A percentile compares a stretch with the other conserved stretches of the same genome.
phyloP scores from a whole-genome alignment of 495 filamentous ascomycete genomes.

The Talaromyces trachyspermus region DNA sequence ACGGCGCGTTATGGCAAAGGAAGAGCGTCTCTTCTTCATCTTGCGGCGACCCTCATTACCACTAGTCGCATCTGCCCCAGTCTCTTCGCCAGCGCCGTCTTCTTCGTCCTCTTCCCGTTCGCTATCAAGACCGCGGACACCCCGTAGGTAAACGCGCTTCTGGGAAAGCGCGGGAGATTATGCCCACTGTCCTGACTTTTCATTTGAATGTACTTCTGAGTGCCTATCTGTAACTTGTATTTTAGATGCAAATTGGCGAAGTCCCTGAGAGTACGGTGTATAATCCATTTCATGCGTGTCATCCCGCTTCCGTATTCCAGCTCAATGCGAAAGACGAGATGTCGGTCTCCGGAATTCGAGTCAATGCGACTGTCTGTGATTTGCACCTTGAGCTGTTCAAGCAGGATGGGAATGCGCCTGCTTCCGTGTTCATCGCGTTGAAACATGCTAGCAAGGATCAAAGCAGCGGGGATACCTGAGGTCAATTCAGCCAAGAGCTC shows the following conservation, averaged over 20 bases:
- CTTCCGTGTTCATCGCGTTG: slow-evolving; percentile 95
- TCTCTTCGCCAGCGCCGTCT: slow-evolving; percentile 48
- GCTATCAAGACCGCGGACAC: slow-evolving; percentile 68
- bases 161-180: slow-evolving; percentile 76
- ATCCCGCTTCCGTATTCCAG: slow-evolving; percentile 94
- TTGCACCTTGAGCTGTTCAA: slow-evolving; percentile 89
- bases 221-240: slow-evolving; percentile 77
- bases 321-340: slow-evolving; percentile 83
- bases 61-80: slow-evolving; percentile 49
- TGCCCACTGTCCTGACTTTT: slow-evolving; percentile 45
- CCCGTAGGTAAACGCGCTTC: slow-evolving; percentile 79
- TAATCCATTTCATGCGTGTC: slow-evolving; percentile 95
- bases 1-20: slow-evolving; percentile 43
- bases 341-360: slow-evolving; percentile 60
- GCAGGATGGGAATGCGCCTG: slow-evolving; percentile 84
- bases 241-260: slow-evolving; percentile 89
- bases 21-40: slow-evolving; percentile 61
- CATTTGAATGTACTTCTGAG: slow-evolving; percentile 69
- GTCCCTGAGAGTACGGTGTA: slow-evolving; percentile 77
- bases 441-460: slow-evolving; percentile 94
- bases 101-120: slow-evolving; percentile 82
- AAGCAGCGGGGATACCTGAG: slow-evolving; percentile 80
- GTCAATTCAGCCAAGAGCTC: slow-evolving; percentile 93
- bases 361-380: slow-evolving; percentile 73
- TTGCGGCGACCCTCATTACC: slow-evolving; percentile 47